Base-by-base conservation (phyloP, 768 basidiomycete species). In the Leccinum aurantiacum region DNA sequence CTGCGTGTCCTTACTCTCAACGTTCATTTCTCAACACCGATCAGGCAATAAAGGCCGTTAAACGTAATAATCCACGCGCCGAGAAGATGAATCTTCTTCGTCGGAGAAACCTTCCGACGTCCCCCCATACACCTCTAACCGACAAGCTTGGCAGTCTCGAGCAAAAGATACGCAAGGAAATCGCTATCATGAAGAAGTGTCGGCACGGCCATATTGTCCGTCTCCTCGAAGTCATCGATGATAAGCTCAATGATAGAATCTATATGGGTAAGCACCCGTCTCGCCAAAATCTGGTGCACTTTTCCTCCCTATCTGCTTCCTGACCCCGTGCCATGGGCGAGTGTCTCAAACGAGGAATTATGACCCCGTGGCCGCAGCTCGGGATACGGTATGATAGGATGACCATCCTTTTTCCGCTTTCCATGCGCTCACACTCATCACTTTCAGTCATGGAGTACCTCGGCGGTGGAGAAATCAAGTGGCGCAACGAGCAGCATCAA, bases 151-250 rank as follows among this genome's bases (percentile, higher is more conserved):
- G 83, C 59, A 88, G 84, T 24, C 85, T 86, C 31, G 93, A 93
- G 70, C 81, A 85, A 63, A 93, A 93, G 77, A 93, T 97, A 62
- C 82, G 86, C 65, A 89, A 88, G 74, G 96, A 98, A 77, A 95
- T 98, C 60, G 97, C 97, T 3, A 95, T 98, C 74, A 97, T 99
- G 93, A 98, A 98, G 80, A 95, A 97, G 71, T 89, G 92, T 68
- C 79, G 87, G 51, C 94, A 97, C 69, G 88, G 90, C 0, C 88
- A 97, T 71, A 87, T 97, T 60, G 94, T 98, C 11, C 81, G 89
- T 63, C 82, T 99, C 58, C 86, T 87, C 66, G 95, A 98, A 74
- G 94, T 98, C 70, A 95, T 99, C 62, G 95, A 98, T 74, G 97
- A 98, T 75, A 84, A 87, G 47, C 82, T 89, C 63, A 84, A 84